Evolutionary conservation across 2,329 filamentous ascomycete genomes (phyloP).

Genomic region (Aspergillus chevalieri): DNA sequence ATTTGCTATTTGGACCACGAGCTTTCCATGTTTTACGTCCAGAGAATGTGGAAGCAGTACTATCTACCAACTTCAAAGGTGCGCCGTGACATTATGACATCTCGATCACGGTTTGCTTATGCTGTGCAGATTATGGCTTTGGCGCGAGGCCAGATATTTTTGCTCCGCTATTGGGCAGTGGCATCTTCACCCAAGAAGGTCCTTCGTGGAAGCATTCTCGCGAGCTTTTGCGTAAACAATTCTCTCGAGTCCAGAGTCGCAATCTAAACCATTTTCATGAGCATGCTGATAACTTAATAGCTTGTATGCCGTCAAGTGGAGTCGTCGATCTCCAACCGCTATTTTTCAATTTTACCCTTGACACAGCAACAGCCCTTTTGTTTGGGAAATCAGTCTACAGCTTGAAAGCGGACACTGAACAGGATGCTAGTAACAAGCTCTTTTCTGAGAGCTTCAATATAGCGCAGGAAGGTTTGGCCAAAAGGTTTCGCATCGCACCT

Average conservation of each 20-base stretch:
- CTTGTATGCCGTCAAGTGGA: slow-evolving; percentile 12
- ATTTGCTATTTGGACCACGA: slow-evolving; percentile 11
- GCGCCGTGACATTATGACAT: neutral
- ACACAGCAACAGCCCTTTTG: slow-evolving; percentile 32
- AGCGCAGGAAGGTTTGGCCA: slow-evolving; percentile 18
- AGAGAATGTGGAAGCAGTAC: slow-evolving; percentile 9
- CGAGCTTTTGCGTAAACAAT: slow-evolving; percentile 31
- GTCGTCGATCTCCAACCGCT: slow-evolving; percentile 28
- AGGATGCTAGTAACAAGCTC: slow-evolving; percentile 4
- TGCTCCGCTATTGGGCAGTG: slow-evolving; percentile 5
- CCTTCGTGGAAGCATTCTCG: slow-evolving; percentile 22
- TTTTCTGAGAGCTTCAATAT: slow-evolving; percentile 20
- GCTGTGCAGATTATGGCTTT: slow-evolving; percentile 3
- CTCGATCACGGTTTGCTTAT: neutral
- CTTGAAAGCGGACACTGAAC: slow-evolving; percentile 9
- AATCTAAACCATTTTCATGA: slow-evolving; percentile 27
- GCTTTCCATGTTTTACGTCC: slow-evolving; percentile 10
- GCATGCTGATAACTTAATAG: slow-evolving; percentile 29
- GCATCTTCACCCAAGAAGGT: slow-evolving; percentile 16
- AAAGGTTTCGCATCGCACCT: slow-evolving; percentile 24
- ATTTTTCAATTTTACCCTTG: slow-evolving; percentile 35
- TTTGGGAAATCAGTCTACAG: slow-evolving; percentile 27
- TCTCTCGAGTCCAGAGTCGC: slow-evolving; percentile 25
- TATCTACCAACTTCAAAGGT: slow-evolving; percentile 10
- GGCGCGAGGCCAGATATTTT: slow-evolving; percentile 4